Evolutionary conservation across 208 protist genomes (phyloP).

Genomic region (Naegleria fowleri): DNA sequence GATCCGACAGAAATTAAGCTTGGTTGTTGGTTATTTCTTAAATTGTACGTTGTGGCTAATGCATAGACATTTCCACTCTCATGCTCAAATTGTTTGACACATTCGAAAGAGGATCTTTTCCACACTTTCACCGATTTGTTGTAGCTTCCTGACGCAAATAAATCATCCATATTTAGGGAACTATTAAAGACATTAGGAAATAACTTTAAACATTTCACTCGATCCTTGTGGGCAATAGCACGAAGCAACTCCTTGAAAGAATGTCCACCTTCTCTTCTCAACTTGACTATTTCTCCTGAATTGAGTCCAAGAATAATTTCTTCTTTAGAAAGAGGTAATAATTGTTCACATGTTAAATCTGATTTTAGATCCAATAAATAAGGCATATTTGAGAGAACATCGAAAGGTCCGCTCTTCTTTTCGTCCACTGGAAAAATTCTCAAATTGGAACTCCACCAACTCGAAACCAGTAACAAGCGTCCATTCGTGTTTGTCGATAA

Average conservation of each 20-base stretch:
- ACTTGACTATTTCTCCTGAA: not conserved
- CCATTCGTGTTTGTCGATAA: not conserved
- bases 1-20: not conserved
- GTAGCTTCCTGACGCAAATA: not conserved
- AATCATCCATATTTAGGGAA: not conserved
- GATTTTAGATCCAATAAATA: not conserved
- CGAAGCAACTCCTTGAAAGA: not conserved
- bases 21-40: not conserved
- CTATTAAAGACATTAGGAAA: too few relatives aligned
- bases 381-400: not conserved
- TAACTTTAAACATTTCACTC: not conserved
- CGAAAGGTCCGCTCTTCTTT: not conserved
- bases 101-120: not conserved
- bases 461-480: not conserved
- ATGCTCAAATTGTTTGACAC: not conserved
- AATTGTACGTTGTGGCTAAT: not conserved
- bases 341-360: not conserved
- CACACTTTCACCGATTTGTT: not conserved
- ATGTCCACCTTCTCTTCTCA: not conserved
- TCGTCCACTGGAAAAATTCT: not conserved
- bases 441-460: not conserved
- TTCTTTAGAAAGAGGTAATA: not conserved
- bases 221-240: not conserved
- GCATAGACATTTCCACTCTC: not conserved
- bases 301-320: not conserved